These are phyloP conservation scores for Annulohypoxylon bovei DNA, from an alignment of 495 filamentous ascomycete species.

Conservation along the genomic window DNA sequence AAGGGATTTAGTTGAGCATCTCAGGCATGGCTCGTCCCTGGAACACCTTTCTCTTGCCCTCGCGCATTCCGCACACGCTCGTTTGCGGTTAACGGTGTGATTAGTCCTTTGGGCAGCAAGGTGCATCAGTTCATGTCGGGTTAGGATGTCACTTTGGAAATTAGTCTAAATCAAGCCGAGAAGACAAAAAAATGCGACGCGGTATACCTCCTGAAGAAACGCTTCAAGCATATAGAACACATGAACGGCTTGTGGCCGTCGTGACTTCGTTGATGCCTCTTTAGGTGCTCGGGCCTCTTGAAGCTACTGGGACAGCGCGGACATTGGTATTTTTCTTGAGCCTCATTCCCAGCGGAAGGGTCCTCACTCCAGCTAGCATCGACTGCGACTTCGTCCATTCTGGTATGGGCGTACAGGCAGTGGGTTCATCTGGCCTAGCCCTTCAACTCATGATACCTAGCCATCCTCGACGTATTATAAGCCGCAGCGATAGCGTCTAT, in stretches of 20 bases:
- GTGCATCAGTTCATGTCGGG: conserved; percentile 66
- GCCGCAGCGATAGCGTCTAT: conserved; percentile 27
- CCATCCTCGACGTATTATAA: conserved; percentile 31
- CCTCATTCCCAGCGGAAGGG: conserved; percentile 29
- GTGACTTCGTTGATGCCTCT: conserved; percentile 76
- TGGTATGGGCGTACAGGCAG: conserved; percentile 18
- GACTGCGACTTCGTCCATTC: conserved; percentile 30
- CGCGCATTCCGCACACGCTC: conserved; percentile 67
- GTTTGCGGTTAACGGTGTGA: conserved; percentile 59
- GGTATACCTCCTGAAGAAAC: conserved; percentile 69
- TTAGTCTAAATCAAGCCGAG: conserved; percentile 15
- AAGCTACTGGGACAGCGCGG: conserved; percentile 66
- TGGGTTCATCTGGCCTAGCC: conserved; percentile 21
- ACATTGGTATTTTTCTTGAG: conserved; percentile 54
- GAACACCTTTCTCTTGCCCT: conserved; percentile 66
- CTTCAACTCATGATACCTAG: conserved; percentile 24
- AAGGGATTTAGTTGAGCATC: conserved; percentile 62
- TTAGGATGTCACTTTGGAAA: conserved; percentile 61
- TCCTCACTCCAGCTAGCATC: conserved; percentile 26
- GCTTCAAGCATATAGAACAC: conserved; percentile 71
- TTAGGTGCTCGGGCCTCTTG: conserved; percentile 75
- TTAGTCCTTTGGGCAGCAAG: conserved; percentile 53
- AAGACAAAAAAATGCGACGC: conserved; percentile 3
- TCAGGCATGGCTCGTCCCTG: conserved; percentile 61
- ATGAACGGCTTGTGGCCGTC: conserved; percentile 76